A percentile compares a stretch with the other conserved stretches of the same genome.
Conservation (phyloP, 306 rosid genomes). For the Trifolium repens region DNA sequence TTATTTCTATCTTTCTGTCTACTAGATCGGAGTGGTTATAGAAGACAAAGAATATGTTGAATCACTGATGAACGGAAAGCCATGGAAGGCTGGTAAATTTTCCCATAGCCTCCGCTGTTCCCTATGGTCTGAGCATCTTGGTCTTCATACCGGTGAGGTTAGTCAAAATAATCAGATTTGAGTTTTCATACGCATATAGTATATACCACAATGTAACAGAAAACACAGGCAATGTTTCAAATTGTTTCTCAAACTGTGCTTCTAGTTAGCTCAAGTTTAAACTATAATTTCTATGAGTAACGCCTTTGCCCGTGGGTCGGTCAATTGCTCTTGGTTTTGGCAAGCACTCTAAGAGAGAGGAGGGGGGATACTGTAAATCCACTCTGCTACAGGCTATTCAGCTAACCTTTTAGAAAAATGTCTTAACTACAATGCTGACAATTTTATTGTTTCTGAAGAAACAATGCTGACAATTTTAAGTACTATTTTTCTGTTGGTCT, state of each 20-base stretch:
- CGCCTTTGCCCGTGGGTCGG: neutral
- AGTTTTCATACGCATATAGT: constrained; percentile 1
- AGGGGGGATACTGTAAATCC: no score
- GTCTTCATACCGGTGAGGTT: constrained; percentile 77
- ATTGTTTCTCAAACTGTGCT: neutral
- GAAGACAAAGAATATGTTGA: constrained; percentile 82
- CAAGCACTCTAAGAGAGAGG: no score
- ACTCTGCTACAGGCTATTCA: no score
- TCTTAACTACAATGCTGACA: neutral
- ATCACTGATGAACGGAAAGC: constrained; percentile 85
- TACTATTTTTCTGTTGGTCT: constrained; percentile 4
- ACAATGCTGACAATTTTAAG: no score
- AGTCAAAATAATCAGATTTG: constrained; percentile 36
- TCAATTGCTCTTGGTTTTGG: no score
- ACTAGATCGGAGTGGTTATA: constrained; percentile 79
- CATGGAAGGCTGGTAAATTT: constrained; percentile 91
- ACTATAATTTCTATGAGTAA: neutral
- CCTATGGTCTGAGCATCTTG: constrained; percentile 96
- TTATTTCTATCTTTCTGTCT: constrained; percentile 1
- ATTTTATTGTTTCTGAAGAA: no score
- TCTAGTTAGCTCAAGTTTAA: neutral
- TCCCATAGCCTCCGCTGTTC: constrained; percentile 87
- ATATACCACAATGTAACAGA: neutral
- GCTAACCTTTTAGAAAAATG: no score
- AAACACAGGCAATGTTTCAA: neutral